A percentile compares a stretch with the other conserved stretches of the same genome.
These are phyloP conservation scores for Talaromyces borbonicus DNA, from an alignment of 495 filamentous ascomycete species.

Conservation along the genomic window DNA sequence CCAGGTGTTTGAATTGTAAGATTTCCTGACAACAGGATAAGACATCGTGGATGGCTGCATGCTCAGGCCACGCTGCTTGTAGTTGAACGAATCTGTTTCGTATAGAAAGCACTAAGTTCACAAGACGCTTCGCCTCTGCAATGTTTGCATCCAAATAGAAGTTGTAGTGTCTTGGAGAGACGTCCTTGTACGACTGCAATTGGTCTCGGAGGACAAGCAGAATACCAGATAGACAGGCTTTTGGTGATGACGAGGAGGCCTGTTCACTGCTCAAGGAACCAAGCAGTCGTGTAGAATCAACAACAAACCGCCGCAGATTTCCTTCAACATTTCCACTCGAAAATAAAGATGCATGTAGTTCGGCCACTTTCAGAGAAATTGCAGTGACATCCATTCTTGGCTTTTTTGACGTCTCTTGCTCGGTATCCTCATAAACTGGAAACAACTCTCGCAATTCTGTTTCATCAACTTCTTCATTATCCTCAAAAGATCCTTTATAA, in stretches of 20 bases:
- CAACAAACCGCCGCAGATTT: conserved; percentile 26
- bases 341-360: conserved; percentile 45
- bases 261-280: conserved; percentile 31
- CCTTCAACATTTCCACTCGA: conserved; percentile 17
- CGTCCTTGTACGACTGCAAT: conserved; percentile 29
- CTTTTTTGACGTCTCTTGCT: conserved; percentile 19
- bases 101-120: conserved; percentile 53
- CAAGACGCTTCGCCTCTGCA: conserved; percentile 59
- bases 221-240: conserved; percentile 52
- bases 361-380: conserved; percentile 40
- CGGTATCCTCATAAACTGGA: conserved; percentile 55
- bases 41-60: conserved; percentile 67
- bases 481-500: conserved; percentile 64
- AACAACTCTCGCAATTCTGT: conserved; percentile 72
- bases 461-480: conserved; percentile 66
- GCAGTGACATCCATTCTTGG: conserved; percentile 28
- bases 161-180: conserved; percentile 50
- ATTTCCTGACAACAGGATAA: conserved; percentile 62
- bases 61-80: conserved; percentile 59
- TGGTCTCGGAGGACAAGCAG: conserved; percentile 53
- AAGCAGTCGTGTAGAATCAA: conserved; percentile 27
- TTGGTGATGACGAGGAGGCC: conserved; percentile 15
- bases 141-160: conserved; percentile 82
- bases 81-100: conserved; percentile 62
- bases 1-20: conserved; percentile 62